These are phyloP conservation scores for Ceratocystis eucalypticola DNA, from an alignment of 2,329 filamentous ascomycete genomes.

Conservation along the genomic window DNA sequence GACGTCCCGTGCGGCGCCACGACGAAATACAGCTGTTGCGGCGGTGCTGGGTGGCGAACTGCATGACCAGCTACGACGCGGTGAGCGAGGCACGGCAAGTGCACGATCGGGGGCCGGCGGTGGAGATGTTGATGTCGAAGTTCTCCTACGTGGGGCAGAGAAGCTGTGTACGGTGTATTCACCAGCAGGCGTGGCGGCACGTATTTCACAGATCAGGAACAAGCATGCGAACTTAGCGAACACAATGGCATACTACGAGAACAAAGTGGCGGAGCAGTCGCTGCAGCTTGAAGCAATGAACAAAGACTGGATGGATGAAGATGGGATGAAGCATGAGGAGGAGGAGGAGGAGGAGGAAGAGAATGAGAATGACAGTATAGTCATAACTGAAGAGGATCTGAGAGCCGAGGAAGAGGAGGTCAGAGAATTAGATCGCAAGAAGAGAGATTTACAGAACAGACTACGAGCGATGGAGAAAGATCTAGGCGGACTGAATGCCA, in stretches of 20 bases:
- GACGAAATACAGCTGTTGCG: conserved; percentile 70
- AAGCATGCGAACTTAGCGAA: conserved; percentile 57
- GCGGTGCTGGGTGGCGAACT: conserved; percentile 79
- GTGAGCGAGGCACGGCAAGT: conserved; percentile 30
- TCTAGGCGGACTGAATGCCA: conserved; percentile 39
- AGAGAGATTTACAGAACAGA: conserved; percentile 41
- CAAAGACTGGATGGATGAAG: conserved; percentile 43
- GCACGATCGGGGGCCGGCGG: conserved; percentile 28
- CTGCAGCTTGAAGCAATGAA: conserved; percentile 63
- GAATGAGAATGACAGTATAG: conserved; percentile 30
- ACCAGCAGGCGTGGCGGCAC: conserved; percentile 62
- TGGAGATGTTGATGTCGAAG: conserved; percentile 73
- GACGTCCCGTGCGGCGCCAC: conserved; percentile 37
- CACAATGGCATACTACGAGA: conserved; percentile 70
- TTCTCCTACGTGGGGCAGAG: conserved; percentile 73
- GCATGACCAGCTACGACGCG: conserved; percentile 60
- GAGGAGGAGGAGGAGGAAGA: conserved; percentile 37
- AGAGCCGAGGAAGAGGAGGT: conserved; percentile 55
- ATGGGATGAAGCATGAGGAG: conserved; percentile 37
- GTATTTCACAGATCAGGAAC: conserved; percentile 57
- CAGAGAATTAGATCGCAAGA: conserved; percentile 41
- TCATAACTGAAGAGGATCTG: conserved; percentile 55
- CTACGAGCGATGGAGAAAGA: conserved; percentile 43
- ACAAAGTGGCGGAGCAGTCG: conserved; percentile 62
- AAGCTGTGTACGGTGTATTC: conserved; percentile 83